Percentiles rank a stretch among this genome's conserved stretches.
These are phyloP conservation scores for Purshia tridentata DNA, from an alignment of 306 rosid species.

Conservation along the genomic window DNA sequence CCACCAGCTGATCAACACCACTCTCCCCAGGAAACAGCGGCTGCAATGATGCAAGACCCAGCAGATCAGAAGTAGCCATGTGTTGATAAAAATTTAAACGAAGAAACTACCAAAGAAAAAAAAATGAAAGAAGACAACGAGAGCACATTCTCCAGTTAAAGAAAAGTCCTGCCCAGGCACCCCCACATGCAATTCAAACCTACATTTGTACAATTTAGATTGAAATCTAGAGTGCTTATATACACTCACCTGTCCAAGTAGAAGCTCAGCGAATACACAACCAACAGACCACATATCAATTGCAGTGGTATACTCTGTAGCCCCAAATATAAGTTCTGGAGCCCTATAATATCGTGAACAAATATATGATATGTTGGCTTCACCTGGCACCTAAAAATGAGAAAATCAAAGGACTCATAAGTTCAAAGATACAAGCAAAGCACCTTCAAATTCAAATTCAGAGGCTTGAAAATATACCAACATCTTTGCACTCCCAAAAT, in stretches of 20 bases:
- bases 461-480: constrained; percentile 47
- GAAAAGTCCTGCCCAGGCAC: background rate
- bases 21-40: constrained; percentile 98
- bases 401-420: constrained; percentile 21
- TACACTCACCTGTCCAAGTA: constrained; percentile 73
- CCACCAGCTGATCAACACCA: constrained; percentile 96
- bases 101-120: background rate
- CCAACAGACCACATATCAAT: constrained; percentile 98
- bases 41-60: constrained; percentile 48
- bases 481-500: constrained; percentile 96
- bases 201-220: background rate
- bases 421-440: constrained; percentile 7
- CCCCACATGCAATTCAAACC: background rate
- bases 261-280: constrained; percentile 92
- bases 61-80: constrained; percentile 21
- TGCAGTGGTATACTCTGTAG: constrained; percentile 91
- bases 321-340: constrained; percentile 97
- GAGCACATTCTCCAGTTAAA: background rate
- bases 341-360: constrained; percentile 95
- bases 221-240: background rate
- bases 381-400: constrained; percentile 77
- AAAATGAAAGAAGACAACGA: background rate
- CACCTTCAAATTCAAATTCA: constrained; percentile 2
- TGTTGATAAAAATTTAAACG: background rate
- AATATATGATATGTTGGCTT: constrained; percentile 91